Evolutionary conservation across 768 basidiomycete species (phyloP), one percentile per base, ranked within the genome.

Genomic region (Boletus sp.): DNA sequence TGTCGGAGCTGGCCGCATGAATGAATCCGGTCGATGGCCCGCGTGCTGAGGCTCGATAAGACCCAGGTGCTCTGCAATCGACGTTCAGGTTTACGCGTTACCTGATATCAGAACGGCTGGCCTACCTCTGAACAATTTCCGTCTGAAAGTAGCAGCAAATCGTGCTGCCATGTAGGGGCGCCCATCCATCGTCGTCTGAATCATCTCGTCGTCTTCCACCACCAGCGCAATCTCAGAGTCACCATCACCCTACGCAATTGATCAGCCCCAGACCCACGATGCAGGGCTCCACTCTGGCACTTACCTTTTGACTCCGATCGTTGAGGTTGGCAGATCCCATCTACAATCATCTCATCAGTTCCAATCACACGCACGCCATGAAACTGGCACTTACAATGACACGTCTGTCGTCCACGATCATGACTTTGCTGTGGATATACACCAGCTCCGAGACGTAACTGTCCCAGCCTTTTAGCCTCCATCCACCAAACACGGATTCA

Each of bases 281-380:
- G 33, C 6, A 17, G 28, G 6, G 39, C 18, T 24, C 4, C 14
- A 35, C 20, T 29, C 15, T 20, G 9, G 8, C 5, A 39, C 71
- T 39, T 57, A 82, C 87, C 80, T 82, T 87, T 73, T 92, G 91
- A 52, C 85, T 88, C 14, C 92, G 85, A 65, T 95, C 93, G 58
- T 95, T 95, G 62, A 95, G 68, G 70, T 98, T 98, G 15, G 96
- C 94, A 41, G 91, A 94, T 35, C 96, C 95, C 80, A 94, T 90
- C 90, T 92, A 29, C 15, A 36, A 7, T 20, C 14, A 18, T 18
- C 20, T 57, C 29, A 47, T 64, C 30, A 53, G 59, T 47, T 28
- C 37, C 37, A 42, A 52, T 35, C 36, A 51, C 18, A 56, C 40
- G 5, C 15, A 37, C 17, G 18, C 7, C 40, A 47, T 11, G 30